phyloP scores from a whole-genome alignment of 2,329 filamentous ascomycete genomes.

The Trichoderma atroviride region DNA sequence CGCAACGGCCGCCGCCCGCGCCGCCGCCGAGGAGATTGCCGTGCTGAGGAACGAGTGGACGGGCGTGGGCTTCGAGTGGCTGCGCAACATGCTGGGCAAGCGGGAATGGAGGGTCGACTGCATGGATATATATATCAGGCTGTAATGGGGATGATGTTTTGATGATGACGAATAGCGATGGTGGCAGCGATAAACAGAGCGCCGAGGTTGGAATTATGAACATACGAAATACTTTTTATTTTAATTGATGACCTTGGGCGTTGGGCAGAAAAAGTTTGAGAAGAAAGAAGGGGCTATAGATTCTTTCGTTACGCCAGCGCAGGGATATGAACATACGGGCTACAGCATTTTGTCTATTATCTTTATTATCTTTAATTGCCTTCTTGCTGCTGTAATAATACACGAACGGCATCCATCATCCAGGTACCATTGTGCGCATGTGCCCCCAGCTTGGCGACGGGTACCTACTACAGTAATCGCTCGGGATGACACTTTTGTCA shows the following conservation, averaged over 20 bases:
- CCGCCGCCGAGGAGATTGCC: slow-evolving; percentile 65
- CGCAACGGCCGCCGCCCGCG: slow-evolving; percentile 66
- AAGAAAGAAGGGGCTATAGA: background rate
- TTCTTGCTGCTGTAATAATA: background rate
- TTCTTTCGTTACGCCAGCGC: background rate
- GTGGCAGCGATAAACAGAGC: background rate
- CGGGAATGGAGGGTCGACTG: slow-evolving; percentile 91
- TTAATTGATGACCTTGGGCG: background rate
- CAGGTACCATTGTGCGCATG: background rate
- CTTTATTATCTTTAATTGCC: background rate
- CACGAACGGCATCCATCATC: background rate
- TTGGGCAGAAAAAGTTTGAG: background rate
- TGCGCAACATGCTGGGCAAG: slow-evolving; percentile 77
- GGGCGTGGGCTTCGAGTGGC: slow-evolving; percentile 80
- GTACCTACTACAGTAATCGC: background rate
- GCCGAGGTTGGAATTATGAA: background rate
- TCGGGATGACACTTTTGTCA: background rate
- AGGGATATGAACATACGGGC: background rate
- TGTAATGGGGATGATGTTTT: slow-evolving; percentile 48
- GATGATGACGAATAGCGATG: background rate
- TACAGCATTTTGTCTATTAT: background rate
- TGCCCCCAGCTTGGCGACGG: background rate
- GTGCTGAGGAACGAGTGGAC: slow-evolving; percentile 66
- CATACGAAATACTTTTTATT: background rate
- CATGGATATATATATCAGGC: slow-evolving; percentile 80